phyloP scores from a whole-genome alignment of 2,329 filamentous ascomycete species.

The Penicillium sp. region DNA sequence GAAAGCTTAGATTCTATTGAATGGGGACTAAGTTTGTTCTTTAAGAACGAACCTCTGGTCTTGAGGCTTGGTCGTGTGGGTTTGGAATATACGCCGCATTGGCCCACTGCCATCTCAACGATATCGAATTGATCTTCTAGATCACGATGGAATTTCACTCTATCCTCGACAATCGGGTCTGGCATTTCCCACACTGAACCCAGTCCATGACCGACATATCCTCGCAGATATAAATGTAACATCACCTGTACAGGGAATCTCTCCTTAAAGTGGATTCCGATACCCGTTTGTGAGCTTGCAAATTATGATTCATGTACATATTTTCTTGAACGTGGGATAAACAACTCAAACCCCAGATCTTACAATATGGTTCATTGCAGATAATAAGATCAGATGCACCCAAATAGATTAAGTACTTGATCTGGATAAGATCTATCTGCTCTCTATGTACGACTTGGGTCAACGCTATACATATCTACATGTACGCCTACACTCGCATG shows the following conservation, averaged over 20 bases:
- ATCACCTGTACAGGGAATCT: conserved; percentile 3
- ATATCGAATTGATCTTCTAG: not conserved
- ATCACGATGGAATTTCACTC: not conserved
- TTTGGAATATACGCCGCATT: not conserved
- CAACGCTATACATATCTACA: not conserved
- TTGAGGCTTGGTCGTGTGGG: not conserved
- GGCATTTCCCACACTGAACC: not conserved
- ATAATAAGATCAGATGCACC: not conserved
- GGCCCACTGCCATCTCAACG: not conserved
- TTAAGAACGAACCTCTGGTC: not conserved
- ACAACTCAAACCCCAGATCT: not conserved
- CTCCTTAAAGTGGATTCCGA: not conserved
- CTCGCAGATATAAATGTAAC: not conserved
- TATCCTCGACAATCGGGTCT: not conserved
- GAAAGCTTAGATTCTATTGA: conserved; percentile 28
- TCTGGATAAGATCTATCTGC: not conserved
- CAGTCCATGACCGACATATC: not conserved
- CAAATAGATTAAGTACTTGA: no score
- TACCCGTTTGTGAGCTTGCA: conserved; percentile 3
- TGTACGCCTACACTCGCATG: no score
- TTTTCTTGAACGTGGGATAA: no score
- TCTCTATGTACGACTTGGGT: not conserved
- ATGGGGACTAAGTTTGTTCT: not conserved
- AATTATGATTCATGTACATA: conserved; percentile 3
- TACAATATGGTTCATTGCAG: not conserved